These are phyloP conservation scores for Rosa rugosa DNA, from an alignment of 306 rosid genomes.

Conservation along the genomic window DNA sequence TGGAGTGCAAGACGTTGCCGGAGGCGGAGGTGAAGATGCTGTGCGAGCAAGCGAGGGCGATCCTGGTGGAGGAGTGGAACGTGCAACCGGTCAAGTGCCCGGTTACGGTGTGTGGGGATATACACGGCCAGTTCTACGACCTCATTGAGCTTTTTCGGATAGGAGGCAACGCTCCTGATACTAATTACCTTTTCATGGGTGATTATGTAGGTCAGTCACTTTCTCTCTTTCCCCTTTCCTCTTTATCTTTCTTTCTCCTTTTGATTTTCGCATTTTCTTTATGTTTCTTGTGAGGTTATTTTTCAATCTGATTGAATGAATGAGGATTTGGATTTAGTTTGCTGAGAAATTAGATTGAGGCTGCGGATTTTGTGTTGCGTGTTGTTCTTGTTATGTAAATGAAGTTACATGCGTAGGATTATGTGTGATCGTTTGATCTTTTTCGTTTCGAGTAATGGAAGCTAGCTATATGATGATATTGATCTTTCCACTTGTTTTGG, in stretches of 20 bases:
- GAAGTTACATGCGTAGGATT: neutral
- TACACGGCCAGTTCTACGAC: conserved; percentile 97
- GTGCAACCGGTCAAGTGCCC: conserved; percentile 99
- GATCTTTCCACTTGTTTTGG: neutral
- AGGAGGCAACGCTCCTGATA: conserved; percentile 91
- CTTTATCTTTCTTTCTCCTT: neutral
- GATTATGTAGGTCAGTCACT: conserved; percentile 85
- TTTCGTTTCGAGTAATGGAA: neutral
- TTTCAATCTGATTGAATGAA: neutral
- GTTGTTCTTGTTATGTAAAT: neutral
- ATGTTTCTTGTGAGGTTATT: neutral
- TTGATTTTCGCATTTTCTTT: neutral
- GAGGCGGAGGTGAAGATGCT: conserved; percentile 91
- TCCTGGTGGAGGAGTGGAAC: conserved; percentile 96
- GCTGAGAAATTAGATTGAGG: neutral
- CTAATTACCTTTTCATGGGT: conserved; percentile 97
- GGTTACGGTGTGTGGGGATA: conserved; percentile 94
- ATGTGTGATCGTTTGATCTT: neutral
- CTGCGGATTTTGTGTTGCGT: neutral
- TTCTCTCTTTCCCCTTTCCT: neutral
- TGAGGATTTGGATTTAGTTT: neutral
- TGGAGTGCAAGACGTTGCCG: conserved; percentile 93
- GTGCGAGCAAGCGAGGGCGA: conserved; percentile 92
- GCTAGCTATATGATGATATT: neutral
- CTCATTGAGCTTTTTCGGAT: conserved; percentile 96